Conservation (phyloP, 2,329 filamentous ascomycete species). For the Xylariaceae sp. region DNA sequence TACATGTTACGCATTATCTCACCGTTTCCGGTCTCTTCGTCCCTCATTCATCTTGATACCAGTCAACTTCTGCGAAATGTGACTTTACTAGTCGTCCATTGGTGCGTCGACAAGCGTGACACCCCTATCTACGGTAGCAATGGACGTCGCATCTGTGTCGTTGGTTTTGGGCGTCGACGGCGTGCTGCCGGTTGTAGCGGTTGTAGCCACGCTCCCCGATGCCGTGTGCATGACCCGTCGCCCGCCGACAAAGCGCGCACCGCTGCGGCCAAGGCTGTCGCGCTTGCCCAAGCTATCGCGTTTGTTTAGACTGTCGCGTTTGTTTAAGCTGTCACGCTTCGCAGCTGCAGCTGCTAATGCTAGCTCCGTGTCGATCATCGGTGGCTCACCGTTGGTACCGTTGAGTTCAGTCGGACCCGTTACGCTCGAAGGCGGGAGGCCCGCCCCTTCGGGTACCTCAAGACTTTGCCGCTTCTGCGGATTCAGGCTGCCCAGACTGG, state of each 20-base stretch:
- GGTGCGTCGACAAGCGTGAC: constrained; percentile 49
- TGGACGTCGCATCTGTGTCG: constrained; percentile 18
- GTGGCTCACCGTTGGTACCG: constrained; percentile 38
- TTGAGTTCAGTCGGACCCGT: constrained; percentile 25
- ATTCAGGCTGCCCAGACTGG: constrained; percentile 38
- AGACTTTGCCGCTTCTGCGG: constrained; percentile 63
- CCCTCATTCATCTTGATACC: too few relatives aligned
- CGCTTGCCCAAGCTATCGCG: constrained; percentile 52
- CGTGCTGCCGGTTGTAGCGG: constrained; percentile 14
- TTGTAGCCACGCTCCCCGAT: not conserved
- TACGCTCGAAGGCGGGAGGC: constrained; percentile 30
- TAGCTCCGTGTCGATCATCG: constrained; percentile 26
- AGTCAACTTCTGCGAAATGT: too few relatives aligned
- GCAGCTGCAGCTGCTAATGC: too few relatives aligned
- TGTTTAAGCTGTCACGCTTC: too few relatives aligned
- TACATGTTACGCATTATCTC: too few relatives aligned
- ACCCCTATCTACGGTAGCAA: constrained; percentile 32
- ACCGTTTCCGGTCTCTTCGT: too few relatives aligned
- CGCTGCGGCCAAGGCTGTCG: constrained; percentile 57
- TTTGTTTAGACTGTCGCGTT: constrained; percentile 47
- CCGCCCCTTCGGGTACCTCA: constrained; percentile 68
- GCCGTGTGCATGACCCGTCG: constrained; percentile 39
- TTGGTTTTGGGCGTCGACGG: constrained; percentile 23
- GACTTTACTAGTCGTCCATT: constrained; percentile 42
- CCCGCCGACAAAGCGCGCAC: constrained; percentile 48